Evolutionary conservation across 225 moss, liverwort and hornwort genomes (phyloP).

Genomic region (Sphagnum tenellum): DNA sequence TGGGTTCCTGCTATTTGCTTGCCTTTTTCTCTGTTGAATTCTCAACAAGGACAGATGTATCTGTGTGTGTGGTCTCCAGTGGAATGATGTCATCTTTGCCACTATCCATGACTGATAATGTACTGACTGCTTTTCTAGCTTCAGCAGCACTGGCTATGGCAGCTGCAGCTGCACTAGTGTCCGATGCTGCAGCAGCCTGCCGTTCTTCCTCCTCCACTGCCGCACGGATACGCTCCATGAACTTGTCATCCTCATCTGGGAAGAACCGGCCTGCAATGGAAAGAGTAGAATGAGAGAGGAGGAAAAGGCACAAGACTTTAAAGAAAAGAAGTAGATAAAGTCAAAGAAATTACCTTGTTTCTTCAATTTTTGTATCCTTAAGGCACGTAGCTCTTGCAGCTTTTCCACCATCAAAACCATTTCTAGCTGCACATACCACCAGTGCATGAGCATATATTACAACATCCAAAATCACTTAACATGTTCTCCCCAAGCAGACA

Average conservation of each 20-base stretch:
- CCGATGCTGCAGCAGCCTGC: conserved; percentile 81
- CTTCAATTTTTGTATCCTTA: conserved; percentile 84
- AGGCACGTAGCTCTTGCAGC: conserved; percentile 81
- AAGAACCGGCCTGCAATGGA: conserved; percentile 74
- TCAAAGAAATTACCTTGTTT: conserved; percentile 59
- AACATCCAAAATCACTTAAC: neutral
- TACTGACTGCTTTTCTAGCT: conserved; percentile 48
- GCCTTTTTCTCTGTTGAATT: conserved; percentile 17
- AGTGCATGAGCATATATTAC: neutral
- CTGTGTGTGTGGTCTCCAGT: no score
- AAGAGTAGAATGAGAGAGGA: neutral
- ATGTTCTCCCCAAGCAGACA: neutral
- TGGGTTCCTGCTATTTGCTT: conserved; percentile 2
- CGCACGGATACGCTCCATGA: conserved; percentile 75
- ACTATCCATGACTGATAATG: conserved; percentile 8
- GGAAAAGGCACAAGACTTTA: neutral
- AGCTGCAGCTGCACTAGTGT: conserved; percentile 66
- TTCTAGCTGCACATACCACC: conserved; percentile 25
- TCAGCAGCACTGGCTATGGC: conserved; percentile 91
- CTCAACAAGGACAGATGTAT: conserved; percentile 6
- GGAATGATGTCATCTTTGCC: no score
- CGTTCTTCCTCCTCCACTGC: conserved; percentile 98
- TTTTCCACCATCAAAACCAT: conserved; percentile 90
- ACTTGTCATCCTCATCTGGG: conserved; percentile 95
- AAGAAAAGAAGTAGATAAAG: neutral